Percentiles rank a stretch among this genome's conserved stretches.
Evolutionary conservation across 148 eudicot species (phyloP).

Genomic region (Polygonum aviculare): DNA sequence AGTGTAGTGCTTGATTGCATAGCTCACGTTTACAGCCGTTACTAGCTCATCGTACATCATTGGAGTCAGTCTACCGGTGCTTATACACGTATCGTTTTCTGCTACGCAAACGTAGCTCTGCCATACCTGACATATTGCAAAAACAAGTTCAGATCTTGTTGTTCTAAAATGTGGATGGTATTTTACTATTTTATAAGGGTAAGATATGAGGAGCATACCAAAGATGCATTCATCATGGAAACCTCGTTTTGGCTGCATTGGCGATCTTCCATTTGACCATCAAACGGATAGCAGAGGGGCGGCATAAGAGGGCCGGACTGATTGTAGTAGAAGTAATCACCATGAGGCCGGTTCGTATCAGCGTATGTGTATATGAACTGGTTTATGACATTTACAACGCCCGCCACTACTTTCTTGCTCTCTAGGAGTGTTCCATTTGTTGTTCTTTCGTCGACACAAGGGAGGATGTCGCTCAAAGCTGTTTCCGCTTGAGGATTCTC

Average conservation of each 20-base stretch:
- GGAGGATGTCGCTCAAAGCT: slow-evolving; percentile 88
- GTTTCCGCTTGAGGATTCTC: slow-evolving; percentile 90
- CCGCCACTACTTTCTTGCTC: slow-evolving; percentile 58
- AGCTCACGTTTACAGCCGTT: slow-evolving; percentile 61
- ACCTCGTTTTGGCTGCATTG: slow-evolving; percentile 48
- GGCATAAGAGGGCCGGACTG: slow-evolving; percentile 84
- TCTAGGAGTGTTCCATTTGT: slow-evolving; percentile 49
- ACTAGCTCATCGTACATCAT: slow-evolving; percentile 53
- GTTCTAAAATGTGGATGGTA: not conserved
- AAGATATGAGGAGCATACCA: slow-evolving; percentile 8
- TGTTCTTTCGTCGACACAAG: slow-evolving; percentile 77
- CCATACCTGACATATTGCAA: slow-evolving; percentile 56
- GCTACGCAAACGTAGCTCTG: slow-evolving; percentile 48
- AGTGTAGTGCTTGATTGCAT: slow-evolving; percentile 68
- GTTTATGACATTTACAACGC: slow-evolving; percentile 53
- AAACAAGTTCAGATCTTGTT: not conserved
- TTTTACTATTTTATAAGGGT: too few relatives aligned
- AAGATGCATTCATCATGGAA: slow-evolving; percentile 61
- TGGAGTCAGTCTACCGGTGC: slow-evolving; percentile 69
- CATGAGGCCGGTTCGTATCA: slow-evolving; percentile 46
- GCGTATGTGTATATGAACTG: slow-evolving; percentile 62
- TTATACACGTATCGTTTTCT: slow-evolving; percentile 45
- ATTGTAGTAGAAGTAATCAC: slow-evolving; percentile 51
- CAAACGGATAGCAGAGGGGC: slow-evolving; percentile 77
- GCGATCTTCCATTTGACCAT: slow-evolving; percentile 60